Evolutionary conservation across 768 basidiomycete species (phyloP), one percentile per base, ranked within the genome.

Genomic region (Tricholoma hemisulphureum): DNA sequence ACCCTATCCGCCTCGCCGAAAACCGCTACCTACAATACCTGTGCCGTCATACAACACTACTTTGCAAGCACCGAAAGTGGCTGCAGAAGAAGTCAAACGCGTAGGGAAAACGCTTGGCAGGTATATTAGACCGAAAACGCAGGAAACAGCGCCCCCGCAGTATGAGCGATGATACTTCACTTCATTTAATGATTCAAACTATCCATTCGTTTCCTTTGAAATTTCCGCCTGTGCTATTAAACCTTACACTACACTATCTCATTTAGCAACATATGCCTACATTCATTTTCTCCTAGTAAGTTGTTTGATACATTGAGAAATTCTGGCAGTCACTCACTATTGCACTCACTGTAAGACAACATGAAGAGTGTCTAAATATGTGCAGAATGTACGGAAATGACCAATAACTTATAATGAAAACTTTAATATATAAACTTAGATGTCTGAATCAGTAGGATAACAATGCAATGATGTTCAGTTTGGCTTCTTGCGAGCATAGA

Each of bases 401-500:
- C 6, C n/a, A 53, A 26, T 39, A 53, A 24, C n/a, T 24, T 28
- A 34, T 51, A 51, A 34, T 16, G 23, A 24, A 39, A 23, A 53
- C 10, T 18, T 26, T 46, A 46, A 46, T 35, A 26, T 28, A 31
- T 54, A 31, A 18, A 41, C 10, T 20, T 24, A 20, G 43, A 45
- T 7, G 39, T 8, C 6, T 21, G 39, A 41, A 6, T 41, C 39
- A 41, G 18, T 11, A 20, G 10, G 16, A 6, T 14, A 45, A 32
- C 31, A 21, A 13, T 14, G 49, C 31, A 21, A 13, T 14, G 49
- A 46, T 31, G 3, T 43, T 52, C 16, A 58, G n/a, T 13, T 37
- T 11, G 21, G 57, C 60, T 68, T 80, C 69, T 81, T 83, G 51
- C 80, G 77, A 48, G 85, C 88, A 63, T 85, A 84, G 11, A 89